Base-by-base conservation (phyloP, 805 yeast genomes). In the Isabelozyma rhagii region DNA sequence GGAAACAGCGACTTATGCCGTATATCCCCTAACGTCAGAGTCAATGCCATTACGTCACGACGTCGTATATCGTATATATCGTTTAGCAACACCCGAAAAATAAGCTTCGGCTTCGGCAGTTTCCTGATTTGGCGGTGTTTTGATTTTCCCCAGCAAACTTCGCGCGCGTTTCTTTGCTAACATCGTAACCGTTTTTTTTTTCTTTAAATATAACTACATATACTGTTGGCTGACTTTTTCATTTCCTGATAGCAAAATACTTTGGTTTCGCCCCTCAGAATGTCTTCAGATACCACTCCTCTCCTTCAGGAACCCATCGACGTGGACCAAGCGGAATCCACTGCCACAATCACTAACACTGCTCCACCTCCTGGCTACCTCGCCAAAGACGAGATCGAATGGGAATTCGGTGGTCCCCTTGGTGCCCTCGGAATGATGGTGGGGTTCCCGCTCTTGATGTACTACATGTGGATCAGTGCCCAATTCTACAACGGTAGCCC, bases 401-500 rank as follows among this genome's bases (percentile, higher is more conserved):
- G 82, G 74, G 98, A 94, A 59, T 94, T 93, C 63, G 99, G 99
- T 46, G 98, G 98, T 0, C 86, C 96, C 25, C 68, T 77, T 6
- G 99, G 99, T 50, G 97, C 90, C 45, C 50, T 85, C 17, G 93
- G 92, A 6, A 93, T 94, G 98, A 82, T 93, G 84, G 64, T 82
- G 43, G 96, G 96, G 3, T 94, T 94, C 73, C 99, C 99, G 7
- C 63, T 85, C 44, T 76, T 94, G 62, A 94, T 94, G 99, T 89
- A 86, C 78, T 94, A 94, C 71, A 87, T 94, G 94, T 93, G 97
- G 96, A 84, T 93, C 48, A 80, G 90, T 60, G 93, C 94, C 46
- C 80, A 81, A 53, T 91, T 86, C 67, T 89, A 90, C 69, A 74
- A 74, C 54, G 97, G 97, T 1, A 62, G 72, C 45, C 77, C 89